Conservation (phyloP, 257 asterid species). For the Schizonepeta tenuifolia region DNA sequence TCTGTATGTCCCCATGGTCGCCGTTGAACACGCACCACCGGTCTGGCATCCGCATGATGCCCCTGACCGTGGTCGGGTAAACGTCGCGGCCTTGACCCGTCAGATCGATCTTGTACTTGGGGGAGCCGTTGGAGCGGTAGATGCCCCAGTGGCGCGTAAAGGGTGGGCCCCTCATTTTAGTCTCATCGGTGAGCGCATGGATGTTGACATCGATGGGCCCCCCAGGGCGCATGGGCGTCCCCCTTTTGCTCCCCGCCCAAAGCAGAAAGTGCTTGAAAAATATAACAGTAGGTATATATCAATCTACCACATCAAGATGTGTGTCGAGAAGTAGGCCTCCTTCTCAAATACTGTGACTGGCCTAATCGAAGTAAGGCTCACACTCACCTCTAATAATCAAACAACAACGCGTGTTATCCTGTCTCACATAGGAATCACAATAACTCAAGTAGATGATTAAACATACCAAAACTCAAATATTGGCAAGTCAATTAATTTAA, state of each 20-base stretch:
- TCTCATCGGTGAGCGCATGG: conserved; percentile 44
- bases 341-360: too few relatives aligned
- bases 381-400: too few relatives aligned
- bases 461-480: too few relatives aligned
- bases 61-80: conserved; percentile 35
- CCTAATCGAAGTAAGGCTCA: too few relatives aligned
- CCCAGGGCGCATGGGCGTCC: conserved; percentile 53
- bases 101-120: conserved; percentile 51
- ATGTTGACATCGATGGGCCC: conserved; percentile 38
- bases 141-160: conserved; percentile 37
- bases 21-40: conserved; percentile 44
- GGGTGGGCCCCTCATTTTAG: not conserved
- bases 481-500: too few relatives aligned
- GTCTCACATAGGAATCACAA: too few relatives aligned
- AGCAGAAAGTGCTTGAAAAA: conserved; percentile 39
- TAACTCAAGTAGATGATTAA: too few relatives aligned
- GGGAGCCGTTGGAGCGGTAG: conserved; percentile 43
- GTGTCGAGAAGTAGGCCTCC: too few relatives aligned
- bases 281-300: too few relatives aligned
- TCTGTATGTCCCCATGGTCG: not conserved
- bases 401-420: too few relatives aligned
- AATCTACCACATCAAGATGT: too few relatives aligned
- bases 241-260: conserved; percentile 25
- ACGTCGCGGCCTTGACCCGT: conserved; percentile 41
- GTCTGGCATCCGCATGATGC: conserved; percentile 42